Evolutionary conservation across 2,329 filamentous ascomycete species (phyloP), one percentile per base, ranked within the genome.

Genomic region (Nemania serpens): DNA sequence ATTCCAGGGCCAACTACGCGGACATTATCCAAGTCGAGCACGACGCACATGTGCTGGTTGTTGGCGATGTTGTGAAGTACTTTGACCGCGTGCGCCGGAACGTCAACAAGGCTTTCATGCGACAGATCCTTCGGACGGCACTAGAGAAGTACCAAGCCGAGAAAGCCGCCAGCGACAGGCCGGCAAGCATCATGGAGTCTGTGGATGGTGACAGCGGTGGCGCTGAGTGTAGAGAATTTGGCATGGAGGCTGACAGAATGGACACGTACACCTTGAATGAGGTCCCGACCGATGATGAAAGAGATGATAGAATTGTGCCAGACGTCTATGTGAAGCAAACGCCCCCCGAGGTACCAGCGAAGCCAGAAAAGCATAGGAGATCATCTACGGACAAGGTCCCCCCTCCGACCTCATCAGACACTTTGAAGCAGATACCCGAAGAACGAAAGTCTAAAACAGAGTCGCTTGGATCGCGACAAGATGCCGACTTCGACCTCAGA

Each of bases 51-150:
- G 74, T 76, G 39, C 71, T 76, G 63, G 73, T 75, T 2, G 67
- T 76, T 33, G 74, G 74, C 29, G 73, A 75, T 45, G 74, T 75
- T 13, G 72, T 70, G n/a, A 69, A 70, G 41, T 76, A 76, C 63
- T 76, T 76, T 61, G 74, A 76, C 62, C 68, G 74, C 13, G 70
- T 76, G 18, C 71, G 74, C 20, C 68, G 73, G 34, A 76, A 75
- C 43, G 73, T 75, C 67, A 76, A 76, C 67, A 75, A 75, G 66
- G 74, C 74, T 1, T 74, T 70, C 61, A 75, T 75, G 74, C 72
- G 73, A 25, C 73, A 75, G 59, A 72, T 74, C 20, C 66, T 75
- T 36, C 67, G 73, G 39, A 72, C 69, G 41, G 73, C 74, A 7
- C 58, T 75, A 25, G 71, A 73, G 47, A 73, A 74, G 51, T 75